Evolutionary conservation across 2,329 filamentous ascomycete species (phyloP).

Genomic region (Exophiala oligosperma): DNA sequence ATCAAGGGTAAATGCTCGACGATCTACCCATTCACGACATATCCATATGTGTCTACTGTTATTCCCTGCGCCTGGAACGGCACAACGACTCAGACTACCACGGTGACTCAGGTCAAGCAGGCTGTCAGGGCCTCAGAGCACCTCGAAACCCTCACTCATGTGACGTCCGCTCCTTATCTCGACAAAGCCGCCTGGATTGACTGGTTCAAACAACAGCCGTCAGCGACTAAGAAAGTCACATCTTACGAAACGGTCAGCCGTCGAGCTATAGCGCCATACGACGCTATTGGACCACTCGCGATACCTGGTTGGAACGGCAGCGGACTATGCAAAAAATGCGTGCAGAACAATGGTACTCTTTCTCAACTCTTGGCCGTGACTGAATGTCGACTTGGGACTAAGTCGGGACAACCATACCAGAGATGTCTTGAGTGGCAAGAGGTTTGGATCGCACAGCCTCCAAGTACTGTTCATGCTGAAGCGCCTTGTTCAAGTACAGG

Average conservation of each 20-base stretch:
- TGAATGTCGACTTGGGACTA: slow-evolving; percentile 3
- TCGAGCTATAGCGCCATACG: slow-evolving; percentile 11
- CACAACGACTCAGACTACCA: slow-evolving; percentile 14
- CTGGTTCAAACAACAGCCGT: neutral
- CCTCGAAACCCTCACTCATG: slow-evolving; percentile 9
- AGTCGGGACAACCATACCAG: neutral
- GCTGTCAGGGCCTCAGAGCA: slow-evolving; percentile 9
- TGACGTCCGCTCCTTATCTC: neutral
- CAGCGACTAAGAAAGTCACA: neutral
- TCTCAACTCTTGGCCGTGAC: slow-evolving; percentile 5
- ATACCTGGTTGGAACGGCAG: slow-evolving; percentile 15
- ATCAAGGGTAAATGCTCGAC: slow-evolving; percentile 11
- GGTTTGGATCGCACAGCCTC: slow-evolving; percentile 1
- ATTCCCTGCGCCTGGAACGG: slow-evolving; percentile 16
- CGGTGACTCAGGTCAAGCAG: slow-evolving; percentile 14
- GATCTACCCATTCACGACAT: slow-evolving; percentile 15
- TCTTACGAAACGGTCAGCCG: slow-evolving; percentile 12
- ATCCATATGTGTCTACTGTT: slow-evolving; percentile 19
- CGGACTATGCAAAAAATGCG: slow-evolving; percentile 1
- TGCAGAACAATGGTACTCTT: neutral
- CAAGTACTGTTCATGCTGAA: neutral
- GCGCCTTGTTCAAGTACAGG: slow-evolving; percentile 1
- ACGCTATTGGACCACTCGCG: slow-evolving; percentile 9
- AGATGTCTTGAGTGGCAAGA: slow-evolving; percentile 6
- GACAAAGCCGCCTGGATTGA: neutral